Evolutionary conservation across 306 rosid genomes (phyloP).

Genomic region (Citrullus amarus): DNA sequence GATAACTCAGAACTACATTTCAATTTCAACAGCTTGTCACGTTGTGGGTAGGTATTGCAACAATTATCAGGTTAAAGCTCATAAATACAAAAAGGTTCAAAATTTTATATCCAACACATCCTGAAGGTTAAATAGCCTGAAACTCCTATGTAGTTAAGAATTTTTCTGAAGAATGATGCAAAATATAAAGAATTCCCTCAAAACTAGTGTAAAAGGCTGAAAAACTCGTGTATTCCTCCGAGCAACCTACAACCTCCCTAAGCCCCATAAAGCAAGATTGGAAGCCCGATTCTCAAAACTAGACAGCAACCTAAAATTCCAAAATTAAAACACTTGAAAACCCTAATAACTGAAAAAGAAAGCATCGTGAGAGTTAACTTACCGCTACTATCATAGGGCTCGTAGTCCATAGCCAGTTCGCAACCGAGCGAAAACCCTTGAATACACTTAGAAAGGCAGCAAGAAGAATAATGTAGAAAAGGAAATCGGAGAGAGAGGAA

Average conservation of each 20-base stretch:
- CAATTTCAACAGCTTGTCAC: constrained; percentile 2
- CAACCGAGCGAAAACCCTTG: not conserved
- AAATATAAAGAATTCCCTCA: not conserved
- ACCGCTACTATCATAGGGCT: constrained; percentile 96
- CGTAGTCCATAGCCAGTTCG: constrained; percentile 87
- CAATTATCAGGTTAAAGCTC: not conserved
- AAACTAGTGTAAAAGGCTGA: not conserved
- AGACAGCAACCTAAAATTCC: constrained; percentile 18
- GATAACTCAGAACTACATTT: not conserved
- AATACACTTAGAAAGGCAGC: not conserved
- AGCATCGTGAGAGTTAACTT: constrained; percentile 17
- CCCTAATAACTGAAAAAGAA: constrained; percentile 8
- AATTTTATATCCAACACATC: not conserved
- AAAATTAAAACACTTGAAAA: constrained; percentile 1
- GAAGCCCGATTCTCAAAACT: not conserved
- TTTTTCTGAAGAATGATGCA: not conserved
- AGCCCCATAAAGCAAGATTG: not conserved
- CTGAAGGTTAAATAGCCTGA: not conserved
- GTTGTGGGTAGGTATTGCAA: not conserved
- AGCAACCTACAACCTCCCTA: constrained; percentile 22
- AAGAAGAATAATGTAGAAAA: constrained; percentile 7
- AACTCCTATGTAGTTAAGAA: constrained; percentile 1
- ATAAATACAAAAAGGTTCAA: not conserved
- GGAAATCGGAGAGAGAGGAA: not conserved
- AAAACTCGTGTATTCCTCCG: not conserved